Evolutionary conservation across 208 protist species (phyloP), one percentile per base, ranked within the genome.

Genomic region (Trypanosoma boissoni): DNA sequence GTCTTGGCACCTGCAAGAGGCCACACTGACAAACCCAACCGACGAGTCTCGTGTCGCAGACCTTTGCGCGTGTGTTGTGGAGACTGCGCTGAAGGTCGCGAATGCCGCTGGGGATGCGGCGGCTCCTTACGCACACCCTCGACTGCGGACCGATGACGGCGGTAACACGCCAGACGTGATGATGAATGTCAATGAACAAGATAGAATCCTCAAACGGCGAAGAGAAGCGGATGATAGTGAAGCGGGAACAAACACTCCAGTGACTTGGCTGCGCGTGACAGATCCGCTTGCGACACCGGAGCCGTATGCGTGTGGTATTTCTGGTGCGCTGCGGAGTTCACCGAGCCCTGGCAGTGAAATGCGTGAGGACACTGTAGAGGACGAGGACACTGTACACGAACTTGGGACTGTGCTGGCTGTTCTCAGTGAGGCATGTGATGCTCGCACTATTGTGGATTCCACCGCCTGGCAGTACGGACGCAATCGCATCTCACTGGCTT

Each of bases 401-500:
- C 66, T 91, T 1, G 79, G 79, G 14, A 44, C 52, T n/a, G 78
- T 85, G 44, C 63, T 91, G 4, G 72, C 65, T 16, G 58, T 48
- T 14, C 36, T 91, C 14, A 68, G 69, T 57, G 56, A 58, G 5
- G 72, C 59, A 10, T 85, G 75, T 34, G 57, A 61, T 12, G 60
- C 59, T 12, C 83, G 83, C 18, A 86, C 74, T 14, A 28, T 82
- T 12, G 21, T 65, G 3, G 75, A 80, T 39, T 23, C 39, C 0
- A 70, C 66, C 1, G 69, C 77, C 18, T 91, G 76, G 74, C 74
- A 74, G 7, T 87, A 91, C 53, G 83, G 79, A 9, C 59, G 83
- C 23, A 91, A 91, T 49, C 79, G 77, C 43, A 52, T 86, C 18
- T 37, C 62, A 16, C 64, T 91, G 9, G 83, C 71, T 2, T 86